A percentile compares a stretch with the other conserved stretches of the same genome.
These are phyloP conservation scores for Diaporthe destruens DNA, from an alignment of 2,329 filamentous ascomycete species.

Conservation along the genomic window DNA sequence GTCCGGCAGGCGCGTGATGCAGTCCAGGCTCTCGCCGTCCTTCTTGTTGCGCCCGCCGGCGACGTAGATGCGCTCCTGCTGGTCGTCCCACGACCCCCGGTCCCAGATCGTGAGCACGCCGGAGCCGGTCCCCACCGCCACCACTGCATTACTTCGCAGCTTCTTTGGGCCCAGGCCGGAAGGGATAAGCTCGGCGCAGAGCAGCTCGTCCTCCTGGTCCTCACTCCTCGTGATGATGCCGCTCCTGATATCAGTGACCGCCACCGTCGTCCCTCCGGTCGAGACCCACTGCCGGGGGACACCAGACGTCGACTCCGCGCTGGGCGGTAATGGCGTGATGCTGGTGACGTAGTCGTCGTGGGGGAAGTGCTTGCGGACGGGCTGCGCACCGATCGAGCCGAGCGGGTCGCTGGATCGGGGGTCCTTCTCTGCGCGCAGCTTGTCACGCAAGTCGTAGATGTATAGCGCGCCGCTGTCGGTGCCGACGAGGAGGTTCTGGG, in stretches of 20 bases:
- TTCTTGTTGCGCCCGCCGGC: conserved; percentile 64
- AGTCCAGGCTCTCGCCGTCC: conserved; percentile 84
- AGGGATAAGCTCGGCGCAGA: conserved; percentile 83
- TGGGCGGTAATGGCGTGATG: conserved; percentile 84
- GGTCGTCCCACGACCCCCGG: conserved; percentile 93
- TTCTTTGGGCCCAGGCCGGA: conserved; percentile 76
- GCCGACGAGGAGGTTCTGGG: conserved; percentile 87
- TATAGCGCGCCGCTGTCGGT: conserved; percentile 93
- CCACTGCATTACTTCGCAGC: conserved; percentile 76
- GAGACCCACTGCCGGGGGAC: conserved; percentile 96
- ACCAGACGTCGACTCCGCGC: conserved; percentile 84
- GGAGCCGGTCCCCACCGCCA: conserved; percentile 80
- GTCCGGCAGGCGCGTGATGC: conserved; percentile 79
- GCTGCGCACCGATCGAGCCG: conserved; percentile 69
- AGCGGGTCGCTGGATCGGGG: conserved; percentile 22
- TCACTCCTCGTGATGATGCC: conserved; percentile 91
- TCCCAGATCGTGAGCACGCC: conserved; percentile 95
- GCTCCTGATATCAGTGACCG: conserved; percentile 87
- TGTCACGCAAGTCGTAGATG: conserved; percentile 83
- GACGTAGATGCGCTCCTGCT: conserved; percentile 88
- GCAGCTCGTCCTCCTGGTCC: conserved; percentile 92
- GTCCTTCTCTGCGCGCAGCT: conserved; percentile 43
- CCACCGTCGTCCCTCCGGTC: conserved; percentile 90
- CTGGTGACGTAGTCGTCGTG: conserved; percentile 95
- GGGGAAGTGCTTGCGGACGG: conserved; percentile 84